Conservation (phyloP, 1,284 basidiomycete species). For the Austropuccinia psidii region DNA sequence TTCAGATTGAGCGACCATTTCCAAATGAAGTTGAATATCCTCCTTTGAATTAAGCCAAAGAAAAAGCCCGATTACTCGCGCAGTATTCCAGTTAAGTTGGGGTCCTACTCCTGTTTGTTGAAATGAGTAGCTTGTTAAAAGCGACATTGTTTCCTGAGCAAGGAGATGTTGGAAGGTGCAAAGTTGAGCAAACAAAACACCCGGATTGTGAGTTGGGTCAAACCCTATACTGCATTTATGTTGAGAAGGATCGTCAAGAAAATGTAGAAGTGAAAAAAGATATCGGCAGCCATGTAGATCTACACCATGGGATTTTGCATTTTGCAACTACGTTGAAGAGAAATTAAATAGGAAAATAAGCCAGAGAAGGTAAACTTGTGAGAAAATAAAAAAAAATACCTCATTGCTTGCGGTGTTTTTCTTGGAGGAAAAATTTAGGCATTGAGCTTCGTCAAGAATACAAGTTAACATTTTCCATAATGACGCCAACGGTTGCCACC, state of each 20-base stretch:
- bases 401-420: too few relatives aligned
- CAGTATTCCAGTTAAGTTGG: slow-evolving; percentile 69
- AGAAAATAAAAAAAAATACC: slow-evolving; percentile 10
- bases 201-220: background rate
- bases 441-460: background rate
- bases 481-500: background rate
- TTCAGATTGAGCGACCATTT: slow-evolving; percentile 82
- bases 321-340: background rate
- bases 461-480: background rate
- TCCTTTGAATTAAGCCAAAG: slow-evolving; percentile 77
- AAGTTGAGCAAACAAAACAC: slow-evolving; percentile 20
- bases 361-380: background rate
- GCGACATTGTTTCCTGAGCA: background rate
- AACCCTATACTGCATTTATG: too few relatives aligned
- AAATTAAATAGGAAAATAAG: background rate
- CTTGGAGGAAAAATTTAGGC: too few relatives aligned
- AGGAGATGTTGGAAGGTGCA: slow-evolving; percentile 6
- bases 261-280: slow-evolving; percentile 20
- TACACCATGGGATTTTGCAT: slow-evolving; percentile 6
- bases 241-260: background rate
- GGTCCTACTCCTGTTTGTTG: too few relatives aligned
- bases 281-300: slow-evolving; percentile 25
- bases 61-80: slow-evolving; percentile 73
- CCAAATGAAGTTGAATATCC: slow-evolving; percentile 66
- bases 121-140: background rate